Conservation (phyloP, 352 stramenopile species). For the Elongisporangium prolatum region DNA sequence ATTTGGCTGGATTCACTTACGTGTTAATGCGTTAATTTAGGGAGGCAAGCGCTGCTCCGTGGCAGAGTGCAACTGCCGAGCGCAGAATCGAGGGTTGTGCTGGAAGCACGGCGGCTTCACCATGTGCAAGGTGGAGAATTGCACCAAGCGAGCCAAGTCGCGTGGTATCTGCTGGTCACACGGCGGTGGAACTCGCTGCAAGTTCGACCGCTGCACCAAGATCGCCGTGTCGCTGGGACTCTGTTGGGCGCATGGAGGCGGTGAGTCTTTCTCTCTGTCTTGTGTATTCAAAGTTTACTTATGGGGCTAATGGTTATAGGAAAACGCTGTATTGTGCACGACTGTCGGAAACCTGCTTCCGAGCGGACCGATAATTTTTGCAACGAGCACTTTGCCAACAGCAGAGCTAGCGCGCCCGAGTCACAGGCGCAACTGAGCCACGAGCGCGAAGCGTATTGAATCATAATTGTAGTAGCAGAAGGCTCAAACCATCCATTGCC, state of each 20-base stretch:
- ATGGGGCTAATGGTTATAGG: slow-evolving; percentile 6
- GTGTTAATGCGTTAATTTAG: slow-evolving; percentile 7
- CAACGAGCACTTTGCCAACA: slow-evolving; percentile 24
- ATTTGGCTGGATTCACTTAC: not conserved
- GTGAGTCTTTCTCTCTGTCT: slow-evolving; percentile 17
- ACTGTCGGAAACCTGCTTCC: slow-evolving; percentile 42
- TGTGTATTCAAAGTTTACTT: slow-evolving; percentile 3
- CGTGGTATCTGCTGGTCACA: slow-evolving; percentile 21
- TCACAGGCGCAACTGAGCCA: not conserved
- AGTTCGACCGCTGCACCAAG: not conserved
- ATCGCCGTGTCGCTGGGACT: slow-evolving; percentile 8
- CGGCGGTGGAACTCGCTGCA: slow-evolving; percentile 10
- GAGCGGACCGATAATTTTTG: slow-evolving; percentile 45
- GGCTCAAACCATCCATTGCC: not conserved
- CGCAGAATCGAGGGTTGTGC: slow-evolving; percentile 31
- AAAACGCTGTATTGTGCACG: slow-evolving; percentile 36
- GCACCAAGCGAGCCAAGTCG: slow-evolving; percentile 24
- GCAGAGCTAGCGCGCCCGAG: not conserved
- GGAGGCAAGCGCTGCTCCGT: slow-evolving; percentile 38
- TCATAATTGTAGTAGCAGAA: not conserved
- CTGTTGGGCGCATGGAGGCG: slow-evolving; percentile 40
- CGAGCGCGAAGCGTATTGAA: not conserved
- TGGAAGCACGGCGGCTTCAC: slow-evolving; percentile 31
- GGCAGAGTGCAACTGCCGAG: slow-evolving; percentile 31
- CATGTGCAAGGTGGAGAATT: slow-evolving; percentile 22